Conservation (phyloP, 2,329 filamentous ascomycete genomes). For the Penicillium sp. region DNA sequence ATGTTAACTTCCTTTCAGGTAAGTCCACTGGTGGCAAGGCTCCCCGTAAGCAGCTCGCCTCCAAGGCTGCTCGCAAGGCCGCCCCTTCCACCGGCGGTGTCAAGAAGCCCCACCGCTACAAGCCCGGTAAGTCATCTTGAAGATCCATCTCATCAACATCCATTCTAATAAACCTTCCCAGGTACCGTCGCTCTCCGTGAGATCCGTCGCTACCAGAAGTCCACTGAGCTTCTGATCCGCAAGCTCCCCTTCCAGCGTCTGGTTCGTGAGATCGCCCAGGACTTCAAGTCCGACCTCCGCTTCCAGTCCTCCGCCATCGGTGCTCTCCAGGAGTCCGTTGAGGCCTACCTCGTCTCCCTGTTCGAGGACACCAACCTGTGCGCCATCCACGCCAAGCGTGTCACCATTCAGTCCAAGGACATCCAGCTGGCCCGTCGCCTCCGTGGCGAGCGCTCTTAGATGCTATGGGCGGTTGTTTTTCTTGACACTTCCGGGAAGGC, state of each 20-base stretch:
- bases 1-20: constrained; percentile 46
- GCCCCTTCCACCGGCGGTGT: constrained; percentile 94
- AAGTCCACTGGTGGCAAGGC: constrained; percentile 73
- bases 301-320: constrained; percentile 99
- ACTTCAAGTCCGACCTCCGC: constrained; percentile 91
- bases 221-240: constrained; percentile 89
- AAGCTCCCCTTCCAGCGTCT: constrained; percentile 98
- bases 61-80: constrained; percentile 98
- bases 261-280: constrained; percentile 92
- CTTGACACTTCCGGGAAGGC: constrained; percentile 38
- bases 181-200: constrained; percentile 95
- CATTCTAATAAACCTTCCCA: constrained; percentile 24
- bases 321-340: constrained; percentile 95
- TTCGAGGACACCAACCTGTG: constrained; percentile 99
- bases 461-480: constrained; percentile 27
- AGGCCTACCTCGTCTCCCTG: constrained; percentile 96
- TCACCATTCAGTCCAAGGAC: constrained; percentile 91
- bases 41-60: constrained; percentile 92
- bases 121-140: constrained; percentile 60
- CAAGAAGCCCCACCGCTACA: constrained; percentile 91
- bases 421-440: constrained; percentile 95
- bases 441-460: constrained; percentile 84
- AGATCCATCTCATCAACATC: not conserved
- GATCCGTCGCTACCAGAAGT: constrained; percentile 98
- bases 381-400: constrained; percentile 98